Conservation (phyloP, 148 eudicot species). For the Chenopodium berlandieri region DNA sequence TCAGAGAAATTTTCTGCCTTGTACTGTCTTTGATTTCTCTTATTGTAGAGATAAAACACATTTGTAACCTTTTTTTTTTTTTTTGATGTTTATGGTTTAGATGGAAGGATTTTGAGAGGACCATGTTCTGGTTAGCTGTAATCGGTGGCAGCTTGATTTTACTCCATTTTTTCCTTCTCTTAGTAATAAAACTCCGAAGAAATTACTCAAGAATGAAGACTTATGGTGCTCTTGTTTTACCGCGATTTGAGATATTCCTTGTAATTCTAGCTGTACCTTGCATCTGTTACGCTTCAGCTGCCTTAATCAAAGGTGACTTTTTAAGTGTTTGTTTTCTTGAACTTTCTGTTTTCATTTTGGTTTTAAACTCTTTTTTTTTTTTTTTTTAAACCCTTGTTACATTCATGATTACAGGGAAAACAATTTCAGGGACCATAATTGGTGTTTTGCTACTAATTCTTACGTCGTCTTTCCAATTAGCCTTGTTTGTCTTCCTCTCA, state of each 20-base stretch:
- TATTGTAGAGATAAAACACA: not conserved
- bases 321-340: not conserved
- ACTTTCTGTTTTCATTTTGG: constrained; percentile 5
- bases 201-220: constrained; percentile 38
- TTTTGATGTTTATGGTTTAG: constrained; percentile 32
- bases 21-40: not conserved
- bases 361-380: not conserved
- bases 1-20: not conserved
- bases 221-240: constrained; percentile 69
- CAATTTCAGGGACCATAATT: constrained; percentile 42
- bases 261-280: constrained; percentile 75
- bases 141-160: constrained; percentile 63
- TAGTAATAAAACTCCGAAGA: constrained; percentile 50
- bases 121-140: constrained; percentile 88
- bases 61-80: not conserved
- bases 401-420: constrained; percentile 50
- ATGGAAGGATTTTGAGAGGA: constrained; percentile 80
- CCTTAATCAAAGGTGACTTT: constrained; percentile 60
- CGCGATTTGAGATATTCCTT: constrained; percentile 87
- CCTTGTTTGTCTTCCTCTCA: constrained; percentile 69
- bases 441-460: constrained; percentile 57
- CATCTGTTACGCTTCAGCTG: constrained; percentile 63
- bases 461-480: constrained; percentile 45
- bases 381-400: not conserved
- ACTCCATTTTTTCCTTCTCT: constrained; percentile 49